These are phyloP conservation scores for Zarea fungicola DNA, from an alignment of 2,329 filamentous ascomycete genomes.

Conservation along the genomic window DNA sequence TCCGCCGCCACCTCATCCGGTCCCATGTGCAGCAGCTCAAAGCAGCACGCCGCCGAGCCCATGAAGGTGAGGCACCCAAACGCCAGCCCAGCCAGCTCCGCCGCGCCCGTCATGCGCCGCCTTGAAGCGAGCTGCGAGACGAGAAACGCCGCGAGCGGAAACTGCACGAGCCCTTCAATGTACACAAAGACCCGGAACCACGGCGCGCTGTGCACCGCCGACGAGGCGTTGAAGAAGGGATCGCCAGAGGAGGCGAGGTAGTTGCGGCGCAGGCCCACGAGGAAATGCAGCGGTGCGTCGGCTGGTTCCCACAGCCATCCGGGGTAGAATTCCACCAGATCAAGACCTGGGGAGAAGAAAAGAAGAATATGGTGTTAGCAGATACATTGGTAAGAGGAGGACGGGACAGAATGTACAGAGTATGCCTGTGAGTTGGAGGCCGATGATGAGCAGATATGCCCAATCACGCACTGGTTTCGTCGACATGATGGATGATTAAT, in stretches of 20 bases:
- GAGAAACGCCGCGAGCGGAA: slow-evolving; percentile 47
- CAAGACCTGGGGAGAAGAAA: slow-evolving; percentile 39
- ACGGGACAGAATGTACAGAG: slow-evolving; percentile 23
- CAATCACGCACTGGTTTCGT: slow-evolving; percentile 24
- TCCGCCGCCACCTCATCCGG: slow-evolving; percentile 36
- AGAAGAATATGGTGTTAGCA: too few species aligned
- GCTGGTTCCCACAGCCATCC: slow-evolving; percentile 36
- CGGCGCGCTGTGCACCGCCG: slow-evolving; percentile 28
- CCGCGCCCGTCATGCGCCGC: slow-evolving; percentile 30
- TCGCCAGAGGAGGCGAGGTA: slow-evolving; percentile 48
- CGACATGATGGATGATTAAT: not conserved
- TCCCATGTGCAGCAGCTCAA: slow-evolving; percentile 46
- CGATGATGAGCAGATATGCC: slow-evolving; percentile 31
- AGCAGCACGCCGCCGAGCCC: slow-evolving; percentile 47
- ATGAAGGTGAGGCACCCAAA: slow-evolving; percentile 48
- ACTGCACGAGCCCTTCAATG: slow-evolving; percentile 45
- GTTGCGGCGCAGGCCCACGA: slow-evolving; percentile 39
- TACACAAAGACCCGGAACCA: slow-evolving; percentile 50
- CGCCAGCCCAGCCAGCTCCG: slow-evolving; percentile 47
- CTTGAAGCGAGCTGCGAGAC: slow-evolving; percentile 32
- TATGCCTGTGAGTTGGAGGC: slow-evolving; percentile 31
- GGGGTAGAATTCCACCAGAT: slow-evolving; percentile 51
- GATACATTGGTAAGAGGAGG: not conserved
- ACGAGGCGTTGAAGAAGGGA: slow-evolving; percentile 42
- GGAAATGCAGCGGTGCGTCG: slow-evolving; percentile 42